Base-by-base conservation (phyloP, 352 stramenopile species). In the Sclerospora graminicola region DNA sequence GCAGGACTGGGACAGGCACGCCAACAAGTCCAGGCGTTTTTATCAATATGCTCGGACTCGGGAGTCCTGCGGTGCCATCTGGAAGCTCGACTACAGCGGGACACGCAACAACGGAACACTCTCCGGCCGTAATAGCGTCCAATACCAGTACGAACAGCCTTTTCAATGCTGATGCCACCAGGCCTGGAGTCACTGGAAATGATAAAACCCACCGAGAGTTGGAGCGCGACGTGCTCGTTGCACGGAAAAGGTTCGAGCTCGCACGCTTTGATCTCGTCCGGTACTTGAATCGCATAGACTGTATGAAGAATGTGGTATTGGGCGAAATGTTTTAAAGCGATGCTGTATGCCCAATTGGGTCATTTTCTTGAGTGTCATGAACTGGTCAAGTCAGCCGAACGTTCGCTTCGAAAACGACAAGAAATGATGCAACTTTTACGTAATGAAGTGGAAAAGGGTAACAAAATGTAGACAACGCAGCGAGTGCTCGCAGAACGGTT, bases 311-410 rank as follows among this genome's bases (percentile, higher is more conserved):
- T 35, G 76, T 89, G 21, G 54, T 89, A 15, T 57, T 93, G 7
- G 66, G 89, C 23, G 82, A n/a, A 93, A 45, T 86, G 74, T 41
- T 87, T 89, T 53, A 89, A 91, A 34, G 85, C 82, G 28, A 83
- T 69, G 20, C 23, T 93, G 41, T 89, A 88, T 33, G 76, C 81
- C 2, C 84, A 88, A 15, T 48, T 89, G 26, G 63, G 73, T 1
- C 81, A 93, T 31, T 90, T 87, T 27, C 78, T 88, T 40, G 76
- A 76, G 7, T 85, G 81, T 30, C 74, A 88, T 33, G 78, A 90
- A 35, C 66, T 90, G 3, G 42, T 93, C 30, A 86, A 89, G 48
- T 82, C 61, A 10, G 60, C 89, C 29, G 81, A 93, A 44, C 63
- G 73, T 4, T 67, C 62, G 9, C 57, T 90, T 8, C 67, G 74